These are phyloP conservation scores for Zhuliangozyma parablackwelliae DNA, from an alignment of 1,139 yeast species.

Conservation along the genomic window DNA sequence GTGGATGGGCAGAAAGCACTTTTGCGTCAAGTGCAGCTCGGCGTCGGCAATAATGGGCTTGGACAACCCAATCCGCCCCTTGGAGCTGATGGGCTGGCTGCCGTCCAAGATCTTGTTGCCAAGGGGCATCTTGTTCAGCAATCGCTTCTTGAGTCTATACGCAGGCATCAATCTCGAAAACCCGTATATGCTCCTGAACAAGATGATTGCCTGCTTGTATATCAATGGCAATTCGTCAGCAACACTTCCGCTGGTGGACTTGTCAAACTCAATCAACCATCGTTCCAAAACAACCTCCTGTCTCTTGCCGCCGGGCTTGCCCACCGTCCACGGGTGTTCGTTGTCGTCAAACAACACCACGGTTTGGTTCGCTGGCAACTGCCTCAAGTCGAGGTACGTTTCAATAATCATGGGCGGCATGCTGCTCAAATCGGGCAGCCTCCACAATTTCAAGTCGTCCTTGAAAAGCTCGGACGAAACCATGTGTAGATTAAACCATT, in stretches of 20 bases:
- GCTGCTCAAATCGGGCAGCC: slow-evolving; percentile 29
- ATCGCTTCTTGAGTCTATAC: slow-evolving; percentile 47
- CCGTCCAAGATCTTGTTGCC: slow-evolving; percentile 74
- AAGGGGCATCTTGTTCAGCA: slow-evolving; percentile 26
- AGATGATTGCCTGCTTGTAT: slow-evolving; percentile 69
- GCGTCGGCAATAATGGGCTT: slow-evolving; percentile 52
- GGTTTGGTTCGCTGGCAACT: slow-evolving; percentile 55
- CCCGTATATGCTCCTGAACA: slow-evolving; percentile 72
- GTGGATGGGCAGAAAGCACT: slow-evolving; percentile 61
- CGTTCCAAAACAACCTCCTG: slow-evolving; percentile 85
- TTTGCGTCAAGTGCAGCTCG: slow-evolving; percentile 55
- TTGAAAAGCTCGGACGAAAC: slow-evolving; percentile 38
- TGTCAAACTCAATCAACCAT: slow-evolving; percentile 82
- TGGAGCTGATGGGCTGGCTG: slow-evolving; percentile 67
- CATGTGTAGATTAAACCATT: slow-evolving; percentile 69
- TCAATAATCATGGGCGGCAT: slow-evolving; percentile 84
- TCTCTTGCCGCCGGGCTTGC: slow-evolving; percentile 43
- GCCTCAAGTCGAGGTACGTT: slow-evolving; percentile 70
- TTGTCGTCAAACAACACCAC: slow-evolving; percentile 53
- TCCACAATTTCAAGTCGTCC: slow-evolving; percentile 65
- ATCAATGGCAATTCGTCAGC: slow-evolving; percentile 59
- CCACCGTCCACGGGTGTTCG: slow-evolving; percentile 40
- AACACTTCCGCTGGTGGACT: slow-evolving; percentile 23
- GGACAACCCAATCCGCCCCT: slow-evolving; percentile 81
- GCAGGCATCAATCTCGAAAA: slow-evolving; percentile 68